Evolutionary conservation across 2,329 filamentous ascomycete genomes (phyloP), one percentile per base, ranked within the genome.

Genomic region (Chaetomiaceae sp.): DNA sequence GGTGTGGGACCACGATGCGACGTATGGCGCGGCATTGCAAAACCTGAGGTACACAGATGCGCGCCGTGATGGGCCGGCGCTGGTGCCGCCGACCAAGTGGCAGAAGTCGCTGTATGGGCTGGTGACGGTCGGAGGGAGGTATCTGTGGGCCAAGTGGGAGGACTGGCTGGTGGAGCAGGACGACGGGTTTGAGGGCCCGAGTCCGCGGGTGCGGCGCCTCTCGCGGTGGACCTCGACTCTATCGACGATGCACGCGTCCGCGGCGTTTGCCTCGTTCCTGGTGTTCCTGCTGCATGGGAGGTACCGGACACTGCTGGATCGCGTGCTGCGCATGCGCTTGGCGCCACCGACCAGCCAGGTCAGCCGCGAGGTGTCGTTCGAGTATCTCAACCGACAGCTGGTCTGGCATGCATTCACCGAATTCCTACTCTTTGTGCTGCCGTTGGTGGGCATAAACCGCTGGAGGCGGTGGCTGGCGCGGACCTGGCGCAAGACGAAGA

Each of bases 351-450:
- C 86, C 3, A 89, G 82, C 63, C 88, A 95, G 65, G 86, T 95
- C 57, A 89, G 83, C 65, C 81, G 92, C 27, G 90, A 97, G 68
- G 91, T 99, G 21, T 95, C 89, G 1, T 97, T 99, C 65, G 93
- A 99, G 70, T 97, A 96, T 63, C 81, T 97, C 44, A 99, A 99
- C 67, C 85, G 93, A 42, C 93, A 99, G 70, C 82, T 99, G 10
- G 93, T 99, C 33, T 99, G 93, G 93, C 93, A 99, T 70, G 93
- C 93, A n/a, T 96, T 99, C 63, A 99, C 93, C 21, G 93, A 99
- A 67, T 99, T 99, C 62, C 75, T 99, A n/a, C 79, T 99, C 27
- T 99, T 97, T 67, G 80, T 97, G 16, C 77, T 99, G n/a, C 93
- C 93, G 0, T 78, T 99, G n/a, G 87, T 99, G 37, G 93, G 93